Base-by-base conservation (phyloP, 306 rosid species). In the Fragaria vesca region DNA sequence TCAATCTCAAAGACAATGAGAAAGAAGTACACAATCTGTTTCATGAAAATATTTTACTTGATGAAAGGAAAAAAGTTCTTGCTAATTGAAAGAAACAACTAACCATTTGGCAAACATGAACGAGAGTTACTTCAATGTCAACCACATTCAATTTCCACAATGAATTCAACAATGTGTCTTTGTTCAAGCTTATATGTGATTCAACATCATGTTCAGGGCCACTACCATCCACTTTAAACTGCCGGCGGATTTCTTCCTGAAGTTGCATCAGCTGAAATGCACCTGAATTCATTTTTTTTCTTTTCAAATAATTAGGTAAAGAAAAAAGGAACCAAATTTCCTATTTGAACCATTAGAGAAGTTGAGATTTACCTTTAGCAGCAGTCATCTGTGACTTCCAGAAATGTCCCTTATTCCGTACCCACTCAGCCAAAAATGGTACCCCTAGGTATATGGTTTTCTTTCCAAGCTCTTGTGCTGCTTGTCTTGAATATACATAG, bases 341-440 rank as follows among this genome's bases (percentile, higher is more conserved):
- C 38, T 9, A 55, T 48, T 43, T 17, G 18, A 67, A 76, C 57
- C 7, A 43, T n/a, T 10, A 52, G 42, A 76, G 52, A 24, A 12
- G 9, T 51, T 16, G 55, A 52, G 8, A 6, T 75, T 26, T 16
- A 75, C 98, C 97, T 89, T 91, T 93, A 45, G 97, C 97, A 48
- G 99, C 99, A 26, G 97, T 91, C 46, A 93, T 78, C 82, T 93
- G 97, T 66, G 99, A 89, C 83, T 93, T 92, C 97, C 91, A 93
- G 78, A 86, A 92, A 83, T 93, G 97, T 48, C 99, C 97, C 83
- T 93, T 95, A 61, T 87, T 88, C 21, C 97, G 91, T 74, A 93
- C 93, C 97, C 97, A 93, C 82, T 95, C 97, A 24, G 97, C 89
- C 79, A 95, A 66, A 85, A 95, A 95, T 72, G 97, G 99, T 58